Evolutionary conservation across 768 basidiomycete genomes (phyloP).

Genomic region (Tricholoma furcatifolium): DNA sequence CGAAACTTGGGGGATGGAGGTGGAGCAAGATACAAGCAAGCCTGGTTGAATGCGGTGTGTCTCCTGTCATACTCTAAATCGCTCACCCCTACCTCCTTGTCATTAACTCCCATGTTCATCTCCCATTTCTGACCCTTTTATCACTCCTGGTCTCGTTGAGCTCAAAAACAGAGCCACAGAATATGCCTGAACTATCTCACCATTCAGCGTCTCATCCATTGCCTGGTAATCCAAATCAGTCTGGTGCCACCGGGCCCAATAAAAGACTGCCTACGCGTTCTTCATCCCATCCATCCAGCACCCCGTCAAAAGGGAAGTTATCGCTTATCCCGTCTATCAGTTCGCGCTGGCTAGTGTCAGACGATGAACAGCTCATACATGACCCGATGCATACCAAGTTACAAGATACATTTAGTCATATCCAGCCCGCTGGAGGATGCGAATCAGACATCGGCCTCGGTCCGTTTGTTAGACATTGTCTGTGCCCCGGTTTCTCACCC

Average conservation of each 20-base stretch:
- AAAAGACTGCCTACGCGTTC: slow-evolving; percentile 21
- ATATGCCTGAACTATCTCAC: slow-evolving; percentile 1
- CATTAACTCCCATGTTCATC: background rate
- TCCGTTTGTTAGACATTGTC: slow-evolving; percentile 11
- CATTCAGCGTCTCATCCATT: background rate
- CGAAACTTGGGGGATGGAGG: slow-evolving; percentile 6
- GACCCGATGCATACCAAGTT: background rate
- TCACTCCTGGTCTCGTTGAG: background rate
- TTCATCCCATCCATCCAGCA: slow-evolving; percentile 33
- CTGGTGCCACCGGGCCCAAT: background rate
- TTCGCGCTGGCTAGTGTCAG: slow-evolving; percentile 10
- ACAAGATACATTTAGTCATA: slow-evolving; percentile 12
- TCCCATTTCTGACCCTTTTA: background rate
- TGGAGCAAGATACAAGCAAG: slow-evolving; percentile 2
- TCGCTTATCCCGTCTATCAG: slow-evolving; percentile 41
- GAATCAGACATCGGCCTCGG: slow-evolving; percentile 22
- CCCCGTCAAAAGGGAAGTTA: slow-evolving; percentile 40
- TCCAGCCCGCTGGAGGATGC: slow-evolving; percentile 25
- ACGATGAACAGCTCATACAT: background rate
- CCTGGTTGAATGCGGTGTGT: background rate
- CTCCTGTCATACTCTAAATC: background rate
- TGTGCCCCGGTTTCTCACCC: background rate
- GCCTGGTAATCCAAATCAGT: background rate
- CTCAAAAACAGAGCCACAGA: background rate
- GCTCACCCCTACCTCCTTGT: background rate